Conservation (phyloP, 495 filamentous ascomycete genomes). For the Trichoderma gamsii region DNA sequence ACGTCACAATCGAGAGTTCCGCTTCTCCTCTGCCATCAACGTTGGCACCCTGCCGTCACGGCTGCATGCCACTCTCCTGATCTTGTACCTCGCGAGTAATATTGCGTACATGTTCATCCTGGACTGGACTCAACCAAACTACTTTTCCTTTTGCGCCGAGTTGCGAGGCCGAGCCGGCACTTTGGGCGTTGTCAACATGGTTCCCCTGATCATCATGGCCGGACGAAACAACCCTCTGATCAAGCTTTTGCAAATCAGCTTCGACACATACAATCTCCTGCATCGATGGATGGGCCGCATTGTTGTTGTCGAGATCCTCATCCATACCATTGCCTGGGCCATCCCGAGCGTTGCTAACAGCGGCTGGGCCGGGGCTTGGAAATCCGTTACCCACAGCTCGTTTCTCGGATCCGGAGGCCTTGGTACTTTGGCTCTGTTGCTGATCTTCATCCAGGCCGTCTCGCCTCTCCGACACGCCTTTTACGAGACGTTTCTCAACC, state of each 20-base stretch:
- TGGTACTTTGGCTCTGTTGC: slow-evolving; percentile 49
- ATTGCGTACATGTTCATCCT: slow-evolving; percentile 57
- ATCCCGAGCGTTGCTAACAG: slow-evolving; percentile 58
- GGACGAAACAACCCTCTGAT: slow-evolving; percentile 94
- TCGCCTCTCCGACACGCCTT: slow-evolving; percentile 85
- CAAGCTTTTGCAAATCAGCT: slow-evolving; percentile 71
- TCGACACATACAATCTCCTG: slow-evolving; percentile 92
- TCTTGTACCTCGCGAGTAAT: slow-evolving; percentile 59
- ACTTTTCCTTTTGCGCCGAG: slow-evolving; percentile 46
- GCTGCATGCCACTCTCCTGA: slow-evolving; percentile 68
- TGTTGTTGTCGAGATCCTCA: slow-evolving; percentile 66
- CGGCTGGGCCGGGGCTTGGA: slow-evolving; percentile 56
- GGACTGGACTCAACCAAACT: slow-evolving; percentile 48
- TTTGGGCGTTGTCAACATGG: slow-evolving; percentile 79
- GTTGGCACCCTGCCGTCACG: slow-evolving; percentile 82
- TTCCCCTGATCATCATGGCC: slow-evolving; percentile 83
- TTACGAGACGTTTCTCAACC: slow-evolving; percentile 87
- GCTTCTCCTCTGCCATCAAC: slow-evolving; percentile 68
- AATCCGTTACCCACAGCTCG: slow-evolving; percentile 40
- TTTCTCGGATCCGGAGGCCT: slow-evolving; percentile 52
- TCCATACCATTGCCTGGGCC: slow-evolving; percentile 71
- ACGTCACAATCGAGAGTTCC: slow-evolving; percentile 82
- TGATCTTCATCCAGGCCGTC: slow-evolving; percentile 57
- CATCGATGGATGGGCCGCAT: slow-evolving; percentile 95
- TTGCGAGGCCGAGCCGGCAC: slow-evolving; percentile 80